Evolutionary conservation across 371 early-diverging fungal genomes (phyloP).

Genomic region (Smittium culicis): DNA sequence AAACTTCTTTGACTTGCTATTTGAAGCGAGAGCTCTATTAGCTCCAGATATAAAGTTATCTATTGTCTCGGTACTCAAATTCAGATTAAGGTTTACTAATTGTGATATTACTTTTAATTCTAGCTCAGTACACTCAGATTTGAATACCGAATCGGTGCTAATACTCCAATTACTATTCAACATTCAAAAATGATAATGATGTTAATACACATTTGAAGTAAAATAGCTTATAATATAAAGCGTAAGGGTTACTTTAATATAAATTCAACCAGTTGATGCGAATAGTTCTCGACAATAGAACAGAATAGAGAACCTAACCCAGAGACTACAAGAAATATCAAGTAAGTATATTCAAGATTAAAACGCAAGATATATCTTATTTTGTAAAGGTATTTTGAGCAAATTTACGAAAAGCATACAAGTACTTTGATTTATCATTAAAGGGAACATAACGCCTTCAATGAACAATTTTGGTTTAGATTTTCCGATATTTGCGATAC

Average conservation of each 20-base stretch:
- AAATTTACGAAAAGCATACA: background rate
- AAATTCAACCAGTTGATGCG: background rate
- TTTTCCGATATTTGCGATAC: background rate
- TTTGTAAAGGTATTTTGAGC: too few species aligned
- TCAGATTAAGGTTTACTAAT: slow-evolving; percentile 13
- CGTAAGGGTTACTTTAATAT: background rate
- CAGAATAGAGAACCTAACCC: background rate
- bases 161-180: slow-evolving; percentile 14
- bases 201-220: too few species aligned
- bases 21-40: background rate
- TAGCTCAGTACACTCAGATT: background rate
- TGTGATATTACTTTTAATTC: slow-evolving; percentile 18
- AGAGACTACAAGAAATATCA: too few species aligned
- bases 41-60: slow-evolving; percentile 13
- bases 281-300: background rate
- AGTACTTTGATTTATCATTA: background rate
- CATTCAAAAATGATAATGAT: too few species aligned
- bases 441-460: background rate
- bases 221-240: too few species aligned
- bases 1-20: slow-evolving; percentile 20
- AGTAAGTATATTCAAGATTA: too few species aligned
- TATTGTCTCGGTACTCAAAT: slow-evolving; percentile 4
- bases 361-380: too few species aligned
- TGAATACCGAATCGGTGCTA: slow-evolving; percentile 5
- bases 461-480: background rate